Evolutionary conservation across 306 rosid genomes (phyloP).

Genomic region (Pterocarpus santalinus): DNA sequence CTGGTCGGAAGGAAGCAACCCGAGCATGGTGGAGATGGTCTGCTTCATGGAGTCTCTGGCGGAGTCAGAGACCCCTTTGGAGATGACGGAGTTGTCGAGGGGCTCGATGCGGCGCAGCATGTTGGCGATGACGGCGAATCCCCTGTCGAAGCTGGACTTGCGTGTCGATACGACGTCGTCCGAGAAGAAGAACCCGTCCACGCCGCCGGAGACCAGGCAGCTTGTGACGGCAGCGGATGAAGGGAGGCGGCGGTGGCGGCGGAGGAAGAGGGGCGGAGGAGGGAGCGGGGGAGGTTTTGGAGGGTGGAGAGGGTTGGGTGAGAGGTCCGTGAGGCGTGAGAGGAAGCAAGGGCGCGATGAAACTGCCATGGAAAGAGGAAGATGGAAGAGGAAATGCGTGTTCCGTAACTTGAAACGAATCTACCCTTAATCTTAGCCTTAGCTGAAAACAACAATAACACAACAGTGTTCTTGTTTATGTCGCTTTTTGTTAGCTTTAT

Average conservation of each 20-base stretch:
- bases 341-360: slow-evolving; percentile 69
- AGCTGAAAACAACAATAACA: neutral
- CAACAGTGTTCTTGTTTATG: too few relatives aligned
- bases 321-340: slow-evolving; percentile 63
- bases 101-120: slow-evolving; percentile 89
- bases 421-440: neutral
- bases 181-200: slow-evolving; percentile 73
- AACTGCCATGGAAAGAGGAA: slow-evolving; percentile 61
- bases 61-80: slow-evolving; percentile 82
- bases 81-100: slow-evolving; percentile 80
- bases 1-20: slow-evolving; percentile 89
- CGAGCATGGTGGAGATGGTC: slow-evolving; percentile 96
- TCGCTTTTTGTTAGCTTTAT: too few relatives aligned
- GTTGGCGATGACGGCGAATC: slow-evolving; percentile 85
- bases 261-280: slow-evolving; percentile 2
- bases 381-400: neutral
- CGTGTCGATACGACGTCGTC: slow-evolving; percentile 91
- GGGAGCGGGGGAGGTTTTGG: slow-evolving; percentile 50
- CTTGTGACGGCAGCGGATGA: slow-evolving; percentile 41
- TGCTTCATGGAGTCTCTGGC: slow-evolving; percentile 94
- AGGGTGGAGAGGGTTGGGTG: slow-evolving; percentile 58
- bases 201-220: slow-evolving; percentile 72
- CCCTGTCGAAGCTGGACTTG: slow-evolving; percentile 72
- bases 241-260: neutral
- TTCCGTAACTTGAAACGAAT: neutral